These are phyloP conservation scores for Urochloa ruziziensis DNA, from an alignment of 176 grass and related monocot genomes.

Conservation along the genomic window DNA sequence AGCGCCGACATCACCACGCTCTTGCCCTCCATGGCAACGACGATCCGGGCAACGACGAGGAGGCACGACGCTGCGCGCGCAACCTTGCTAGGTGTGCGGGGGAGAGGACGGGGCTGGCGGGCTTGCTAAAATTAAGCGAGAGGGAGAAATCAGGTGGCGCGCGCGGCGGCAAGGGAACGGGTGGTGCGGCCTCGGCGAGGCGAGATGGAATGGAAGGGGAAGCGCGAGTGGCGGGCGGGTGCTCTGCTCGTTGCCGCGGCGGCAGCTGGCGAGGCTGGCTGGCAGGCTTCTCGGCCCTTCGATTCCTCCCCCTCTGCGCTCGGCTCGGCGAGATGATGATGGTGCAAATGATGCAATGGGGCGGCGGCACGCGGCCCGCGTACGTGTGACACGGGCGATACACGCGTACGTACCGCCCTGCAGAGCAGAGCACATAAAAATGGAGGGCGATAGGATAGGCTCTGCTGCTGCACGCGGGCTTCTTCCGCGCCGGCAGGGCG, in stretches of 20 bases:
- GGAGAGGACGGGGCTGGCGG: not conserved
- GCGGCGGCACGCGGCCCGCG: slow-evolving; percentile 33
- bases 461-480: no score
- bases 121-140: not conserved
- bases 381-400: slow-evolving; percentile 25
- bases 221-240: slow-evolving; percentile 25
- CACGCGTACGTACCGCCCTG: not conserved
- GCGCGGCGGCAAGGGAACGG: not conserved
- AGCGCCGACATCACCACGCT: slow-evolving; percentile 90
- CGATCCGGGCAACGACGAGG: not conserved
- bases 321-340: not conserved
- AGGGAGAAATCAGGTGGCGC: not conserved
- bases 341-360: not conserved
- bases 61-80: not conserved
- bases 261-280: slow-evolving; percentile 21
- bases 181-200: not conserved
- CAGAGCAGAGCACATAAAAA: not conserved
- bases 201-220: slow-evolving; percentile 33
- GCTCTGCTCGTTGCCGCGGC: slow-evolving; percentile 28
- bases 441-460: not conserved
- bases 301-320: not conserved
- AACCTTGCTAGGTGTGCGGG: not conserved
- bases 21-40: slow-evolving; percentile 72
- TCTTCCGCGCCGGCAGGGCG: no score
- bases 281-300: slow-evolving; percentile 28